Conservation (phyloP, 148 eudicot species). For the Vaccinium darrowii region DNA sequence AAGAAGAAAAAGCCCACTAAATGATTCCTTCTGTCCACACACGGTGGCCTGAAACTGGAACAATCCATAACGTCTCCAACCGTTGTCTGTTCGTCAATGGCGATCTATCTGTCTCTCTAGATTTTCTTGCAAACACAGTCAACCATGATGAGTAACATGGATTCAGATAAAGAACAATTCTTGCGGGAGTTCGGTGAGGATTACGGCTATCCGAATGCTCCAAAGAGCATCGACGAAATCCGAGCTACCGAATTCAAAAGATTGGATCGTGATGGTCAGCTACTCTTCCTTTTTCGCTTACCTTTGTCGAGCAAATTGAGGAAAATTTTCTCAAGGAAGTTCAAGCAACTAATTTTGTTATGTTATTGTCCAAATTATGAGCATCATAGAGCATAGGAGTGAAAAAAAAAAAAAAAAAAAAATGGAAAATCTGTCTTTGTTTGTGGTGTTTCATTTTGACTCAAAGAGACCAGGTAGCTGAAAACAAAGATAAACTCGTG, state of each 20-base stretch:
- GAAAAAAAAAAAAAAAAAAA: too few species aligned
- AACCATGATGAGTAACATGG: conserved; percentile 30
- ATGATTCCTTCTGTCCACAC: neutral
- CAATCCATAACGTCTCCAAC: too few species aligned
- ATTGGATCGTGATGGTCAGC: conserved; percentile 37
- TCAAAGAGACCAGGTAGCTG: neutral
- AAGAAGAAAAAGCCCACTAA: neutral
- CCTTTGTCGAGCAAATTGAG: neutral
- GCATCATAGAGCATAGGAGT: neutral
- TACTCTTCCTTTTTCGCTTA: conserved; percentile 1
- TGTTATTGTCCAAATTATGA: neutral
- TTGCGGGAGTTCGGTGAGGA: conserved; percentile 62
- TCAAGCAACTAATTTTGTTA: neutral
- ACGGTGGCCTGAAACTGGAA: too few species aligned
- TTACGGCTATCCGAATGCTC: conserved; percentile 80
- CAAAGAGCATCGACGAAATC: conserved; percentile 66
- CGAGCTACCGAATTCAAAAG: conserved; percentile 82
- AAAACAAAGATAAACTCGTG: neutral
- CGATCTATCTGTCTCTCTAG: neutral
- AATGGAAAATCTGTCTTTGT: too few species aligned
- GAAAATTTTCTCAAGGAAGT: neutral
- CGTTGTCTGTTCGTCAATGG: neutral
- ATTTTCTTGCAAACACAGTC: neutral
- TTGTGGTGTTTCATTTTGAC: too few species aligned
- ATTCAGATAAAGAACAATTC: conserved; percentile 52